Percentiles rank a stretch among this genome's conserved stretches.
Conservation (phyloP, 352 stramenopile genomes). For the Globisporangium sylvaticum region DNA sequence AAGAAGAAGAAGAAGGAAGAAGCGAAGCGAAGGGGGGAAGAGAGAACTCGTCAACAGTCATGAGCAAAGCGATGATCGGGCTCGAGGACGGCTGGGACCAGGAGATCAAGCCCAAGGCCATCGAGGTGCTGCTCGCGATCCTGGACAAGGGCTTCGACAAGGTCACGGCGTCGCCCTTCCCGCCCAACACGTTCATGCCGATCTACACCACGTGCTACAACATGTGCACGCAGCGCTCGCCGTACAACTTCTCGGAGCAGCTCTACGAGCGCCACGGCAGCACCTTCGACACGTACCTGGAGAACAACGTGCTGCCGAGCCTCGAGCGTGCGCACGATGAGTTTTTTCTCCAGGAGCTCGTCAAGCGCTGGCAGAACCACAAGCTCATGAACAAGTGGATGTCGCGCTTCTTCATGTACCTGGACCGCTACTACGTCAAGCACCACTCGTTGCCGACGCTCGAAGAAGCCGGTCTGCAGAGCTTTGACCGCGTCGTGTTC, state of each 20-base stretch:
- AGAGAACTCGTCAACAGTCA: constrained; percentile 13
- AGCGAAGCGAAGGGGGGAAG: neutral
- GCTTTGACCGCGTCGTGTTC: constrained; percentile 81
- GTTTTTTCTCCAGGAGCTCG: constrained; percentile 96
- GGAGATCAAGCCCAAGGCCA: constrained; percentile 88
- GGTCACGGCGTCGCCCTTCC: constrained; percentile 75
- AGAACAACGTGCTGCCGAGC: constrained; percentile 87
- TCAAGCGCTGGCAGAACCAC: constrained; percentile 97
- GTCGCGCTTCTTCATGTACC: constrained; percentile 99
- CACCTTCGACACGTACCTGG: constrained; percentile 85
- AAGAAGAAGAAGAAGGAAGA: neutral
- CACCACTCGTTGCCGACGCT: constrained; percentile 97
- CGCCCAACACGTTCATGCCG: constrained; percentile 82
- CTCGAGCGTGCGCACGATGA: constrained; percentile 89
- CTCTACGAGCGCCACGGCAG: constrained; percentile 97
- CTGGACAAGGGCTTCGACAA: constrained; percentile 86
- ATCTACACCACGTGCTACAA: constrained; percentile 96
- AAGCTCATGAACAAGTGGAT: constrained; percentile 99
- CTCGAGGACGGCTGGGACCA: constrained; percentile 85
- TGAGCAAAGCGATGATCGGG: constrained; percentile 84
- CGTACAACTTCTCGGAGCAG: constrained; percentile 99
- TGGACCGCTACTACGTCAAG: constrained; percentile 97
- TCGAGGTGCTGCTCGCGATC: constrained; percentile 85
- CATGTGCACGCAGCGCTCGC: constrained; percentile 99
- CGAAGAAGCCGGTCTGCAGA: constrained; percentile 86